These are phyloP conservation scores for Solanum habrochaites DNA, from an alignment of 257 asterid genomes.

Conservation along the genomic window DNA sequence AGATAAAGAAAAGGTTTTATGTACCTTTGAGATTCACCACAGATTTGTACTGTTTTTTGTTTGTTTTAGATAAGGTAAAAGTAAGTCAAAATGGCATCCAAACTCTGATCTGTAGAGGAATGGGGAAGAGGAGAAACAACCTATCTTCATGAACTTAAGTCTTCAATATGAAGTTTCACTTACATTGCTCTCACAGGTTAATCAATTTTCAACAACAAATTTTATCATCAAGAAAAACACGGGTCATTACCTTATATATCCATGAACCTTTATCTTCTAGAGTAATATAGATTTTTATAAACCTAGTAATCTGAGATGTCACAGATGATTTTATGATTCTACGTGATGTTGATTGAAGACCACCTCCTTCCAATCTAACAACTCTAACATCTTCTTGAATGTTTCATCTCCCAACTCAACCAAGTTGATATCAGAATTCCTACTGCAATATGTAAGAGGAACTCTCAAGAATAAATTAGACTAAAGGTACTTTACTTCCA, in stretches of 20 bases:
- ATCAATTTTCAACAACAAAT: constrained; percentile 65
- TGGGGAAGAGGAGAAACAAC: background rate
- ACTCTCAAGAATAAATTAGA: background rate
- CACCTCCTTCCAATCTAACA: constrained; percentile 73
- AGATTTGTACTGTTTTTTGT: constrained; percentile 80
- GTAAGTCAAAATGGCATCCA: constrained; percentile 70
- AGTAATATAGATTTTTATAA: constrained; percentile 2
- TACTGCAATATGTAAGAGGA: constrained; percentile 14
- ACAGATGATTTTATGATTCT: constrained; percentile 42
- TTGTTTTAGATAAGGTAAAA: constrained; percentile 73
- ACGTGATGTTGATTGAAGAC: constrained; percentile 48
- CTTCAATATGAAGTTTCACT: constrained; percentile 2
- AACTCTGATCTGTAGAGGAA: constrained; percentile 60
- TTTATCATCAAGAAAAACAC: constrained; percentile 67
- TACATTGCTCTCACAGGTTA: constrained; percentile 83
- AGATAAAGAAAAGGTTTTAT: background rate
- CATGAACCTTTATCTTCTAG: background rate
- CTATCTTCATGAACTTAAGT: background rate
- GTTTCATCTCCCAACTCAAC: constrained; percentile 50
- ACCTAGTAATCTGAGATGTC: constrained; percentile 54
- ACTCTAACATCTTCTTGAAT: constrained; percentile 64
- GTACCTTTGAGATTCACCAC: constrained; percentile 77
- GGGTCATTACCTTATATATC: constrained; percentile 7
- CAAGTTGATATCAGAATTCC: constrained; percentile 64
- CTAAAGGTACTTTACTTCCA: no score